These are phyloP conservation scores for Debaryomyces fabryi DNA, from an alignment of 1,139 yeast species.

Conservation along the genomic window DNA sequence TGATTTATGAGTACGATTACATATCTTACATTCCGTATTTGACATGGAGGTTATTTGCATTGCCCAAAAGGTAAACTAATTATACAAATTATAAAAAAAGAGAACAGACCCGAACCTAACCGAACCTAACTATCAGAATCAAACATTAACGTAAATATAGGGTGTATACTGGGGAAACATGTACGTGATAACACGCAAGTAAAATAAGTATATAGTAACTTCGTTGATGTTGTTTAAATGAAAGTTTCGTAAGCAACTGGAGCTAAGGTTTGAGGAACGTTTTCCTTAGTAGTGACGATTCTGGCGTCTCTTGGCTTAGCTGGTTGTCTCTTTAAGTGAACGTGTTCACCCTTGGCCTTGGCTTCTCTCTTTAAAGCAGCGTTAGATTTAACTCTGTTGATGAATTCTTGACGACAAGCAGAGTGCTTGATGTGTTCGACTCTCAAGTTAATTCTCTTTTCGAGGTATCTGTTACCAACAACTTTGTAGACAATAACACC, in stretches of 20 bases:
- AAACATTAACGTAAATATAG: slow-evolving; percentile 10
- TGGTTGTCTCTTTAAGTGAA: slow-evolving; percentile 96
- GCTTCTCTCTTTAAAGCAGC: slow-evolving; percentile 95
- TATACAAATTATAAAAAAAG: slow-evolving; percentile 18
- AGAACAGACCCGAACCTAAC: slow-evolving; percentile 12
- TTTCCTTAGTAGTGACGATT: slow-evolving; percentile 74
- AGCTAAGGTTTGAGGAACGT: slow-evolving; percentile 95
- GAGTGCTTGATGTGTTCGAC: slow-evolving; percentile 99
- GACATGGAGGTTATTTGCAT: slow-evolving; percentile 12
- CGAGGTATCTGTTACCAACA: slow-evolving; percentile 98
- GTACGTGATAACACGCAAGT: slow-evolving; percentile 2
- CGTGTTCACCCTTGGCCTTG: slow-evolving; percentile 89
- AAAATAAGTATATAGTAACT: slow-evolving; percentile 6
- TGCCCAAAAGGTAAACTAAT: slow-evolving; percentile 18
- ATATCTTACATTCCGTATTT: slow-evolving; percentile 11
- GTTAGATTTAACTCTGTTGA: slow-evolving; percentile 96
- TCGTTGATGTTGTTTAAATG: slow-evolving; percentile 59
- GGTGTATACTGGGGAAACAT: slow-evolving; percentile 5
- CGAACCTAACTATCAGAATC: slow-evolving; percentile 10
- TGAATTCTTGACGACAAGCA: slow-evolving; percentile 98
- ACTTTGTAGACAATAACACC: slow-evolving; percentile 98
- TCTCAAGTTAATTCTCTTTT: slow-evolving; percentile 98
- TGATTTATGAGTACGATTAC: slow-evolving; percentile 16
- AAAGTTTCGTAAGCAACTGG: slow-evolving; percentile 99
- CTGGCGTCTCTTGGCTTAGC: slow-evolving; percentile 95